phyloP scores from a whole-genome alignment of 768 basidiomycete genomes.

The Thelephora aurantiotincta region DNA sequence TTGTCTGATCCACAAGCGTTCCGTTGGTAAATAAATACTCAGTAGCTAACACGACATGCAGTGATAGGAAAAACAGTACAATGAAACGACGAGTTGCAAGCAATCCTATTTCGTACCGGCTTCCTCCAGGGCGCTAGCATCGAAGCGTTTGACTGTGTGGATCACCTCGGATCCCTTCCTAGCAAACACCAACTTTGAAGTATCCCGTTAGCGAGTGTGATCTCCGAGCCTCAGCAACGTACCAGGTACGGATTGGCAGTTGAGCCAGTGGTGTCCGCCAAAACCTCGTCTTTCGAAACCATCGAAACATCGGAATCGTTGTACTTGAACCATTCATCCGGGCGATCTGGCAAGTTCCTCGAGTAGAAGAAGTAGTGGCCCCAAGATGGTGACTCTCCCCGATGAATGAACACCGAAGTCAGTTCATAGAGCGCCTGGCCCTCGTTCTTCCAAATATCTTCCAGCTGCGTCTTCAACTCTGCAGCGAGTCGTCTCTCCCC shows the following conservation, averaged over 20 bases:
- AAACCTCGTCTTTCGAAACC: conserved; percentile 68
- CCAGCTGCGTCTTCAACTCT: conserved; percentile 52
- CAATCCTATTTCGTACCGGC: not conserved
- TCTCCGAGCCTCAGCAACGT: conserved; percentile 13
- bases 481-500: conserved; percentile 32
- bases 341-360: conserved; percentile 63
- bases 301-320: conserved; percentile 81
- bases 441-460: conserved; percentile 61
- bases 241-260: conserved; percentile 88
- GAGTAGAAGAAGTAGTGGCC: conserved; percentile 98
- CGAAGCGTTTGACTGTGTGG: conserved; percentile 64
- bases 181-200: conserved; percentile 62
- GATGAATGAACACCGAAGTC: conserved; percentile 90
- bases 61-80: not conserved
- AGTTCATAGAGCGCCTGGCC: conserved; percentile 69
- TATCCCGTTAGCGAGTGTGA: not conserved
- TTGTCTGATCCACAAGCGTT: too few species aligned
- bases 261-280: conserved; percentile 81
- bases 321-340: conserved; percentile 91
- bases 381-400: conserved; percentile 74
- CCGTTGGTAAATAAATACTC: not conserved
- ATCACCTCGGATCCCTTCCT: conserved; percentile 68
- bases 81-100: not conserved
- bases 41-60: not conserved
- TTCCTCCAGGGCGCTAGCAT: conserved; percentile 15